Percentiles rank a stretch among this genome's conserved stretches.
Evolutionary conservation across 1,284 basidiomycete genomes (phyloP).

Genomic region (Irpex sp.): DNA sequence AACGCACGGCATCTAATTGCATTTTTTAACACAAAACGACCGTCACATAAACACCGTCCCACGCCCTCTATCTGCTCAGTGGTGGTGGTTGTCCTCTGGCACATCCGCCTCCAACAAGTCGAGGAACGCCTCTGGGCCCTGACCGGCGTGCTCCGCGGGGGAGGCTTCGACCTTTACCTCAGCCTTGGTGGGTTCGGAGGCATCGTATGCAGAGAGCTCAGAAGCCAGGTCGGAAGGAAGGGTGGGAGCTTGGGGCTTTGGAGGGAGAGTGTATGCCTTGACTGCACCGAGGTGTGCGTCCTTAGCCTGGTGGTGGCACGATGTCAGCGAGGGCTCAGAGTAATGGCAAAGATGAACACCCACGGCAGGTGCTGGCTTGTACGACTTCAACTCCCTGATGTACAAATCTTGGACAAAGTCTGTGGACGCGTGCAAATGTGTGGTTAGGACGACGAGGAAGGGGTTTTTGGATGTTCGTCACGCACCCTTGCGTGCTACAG

Average conservation of each 20-base stretch:
- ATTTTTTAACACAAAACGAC: neutral
- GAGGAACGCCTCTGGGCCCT: conserved; percentile 58
- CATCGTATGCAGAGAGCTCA: conserved; percentile 79
- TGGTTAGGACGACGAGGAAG: neutral
- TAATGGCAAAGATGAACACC: conserved; percentile 23
- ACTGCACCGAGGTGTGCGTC: conserved; percentile 83
- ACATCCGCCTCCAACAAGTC: conserved; percentile 55
- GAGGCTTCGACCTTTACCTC: conserved; percentile 28
- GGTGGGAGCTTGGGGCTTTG: conserved; percentile 63
- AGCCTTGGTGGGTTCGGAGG: conserved; percentile 64
- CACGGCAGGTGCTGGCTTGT: conserved; percentile 68
- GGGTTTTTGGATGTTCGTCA: conserved; percentile 15
- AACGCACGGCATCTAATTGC: neutral
- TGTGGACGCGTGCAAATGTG: conserved; percentile 28
- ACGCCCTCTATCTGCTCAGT: conserved; percentile 24
- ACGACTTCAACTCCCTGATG: conserved; percentile 85
- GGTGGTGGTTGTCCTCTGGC: conserved; percentile 54
- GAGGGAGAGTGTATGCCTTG: conserved; percentile 69
- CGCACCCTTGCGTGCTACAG: conserved; percentile 68
- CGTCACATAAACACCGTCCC: neutral
- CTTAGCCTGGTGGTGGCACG: conserved; percentile 50
- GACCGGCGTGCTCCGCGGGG: conserved; percentile 26
- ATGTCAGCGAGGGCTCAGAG: neutral
- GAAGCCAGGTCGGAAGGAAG: conserved; percentile 77
- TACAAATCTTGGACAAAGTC: conserved; percentile 94